Percentiles rank a stretch among this genome's conserved stretches.
These are phyloP conservation scores for Syzygium oleosum DNA, from an alignment of 345 rosid genomes.

Conservation along the genomic window DNA sequence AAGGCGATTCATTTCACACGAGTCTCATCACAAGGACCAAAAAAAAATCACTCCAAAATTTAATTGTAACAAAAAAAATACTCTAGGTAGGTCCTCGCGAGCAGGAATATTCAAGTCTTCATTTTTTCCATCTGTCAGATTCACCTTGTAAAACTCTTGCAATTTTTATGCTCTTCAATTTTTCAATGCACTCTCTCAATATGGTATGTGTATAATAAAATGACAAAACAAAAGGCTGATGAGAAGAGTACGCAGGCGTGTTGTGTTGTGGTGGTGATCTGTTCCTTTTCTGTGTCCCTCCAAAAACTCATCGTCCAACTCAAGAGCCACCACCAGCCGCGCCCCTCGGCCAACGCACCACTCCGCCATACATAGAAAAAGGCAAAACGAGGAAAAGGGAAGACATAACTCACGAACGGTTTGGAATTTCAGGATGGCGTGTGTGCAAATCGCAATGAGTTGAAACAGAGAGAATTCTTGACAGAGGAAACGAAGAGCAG, in stretches of 20 bases:
- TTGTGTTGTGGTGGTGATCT: neutral
- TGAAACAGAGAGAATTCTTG: neutral
- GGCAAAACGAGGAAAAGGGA: neutral
- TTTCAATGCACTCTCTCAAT: too few relatives aligned
- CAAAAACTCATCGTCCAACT: conserved; percentile 30
- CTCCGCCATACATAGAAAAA: neutral
- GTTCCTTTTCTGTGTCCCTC: conserved; percentile 11
- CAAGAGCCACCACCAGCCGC: conserved; percentile 27
- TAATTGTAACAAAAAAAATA: neutral
- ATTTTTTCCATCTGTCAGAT: neutral
- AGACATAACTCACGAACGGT: neutral
- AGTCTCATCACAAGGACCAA: too few relatives aligned
- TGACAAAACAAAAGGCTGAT: neutral
- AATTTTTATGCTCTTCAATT: too few relatives aligned
- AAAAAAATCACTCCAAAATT: neutral
- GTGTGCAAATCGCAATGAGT: neutral
- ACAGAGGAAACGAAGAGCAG: neutral
- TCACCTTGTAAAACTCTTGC: neutral
- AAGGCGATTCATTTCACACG: neutral
- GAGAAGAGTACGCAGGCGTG: neutral
- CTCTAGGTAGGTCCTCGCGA: neutral
- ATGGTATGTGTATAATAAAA: neutral
- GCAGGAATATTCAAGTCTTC: neutral
- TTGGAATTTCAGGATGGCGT: neutral
- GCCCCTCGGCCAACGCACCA: neutral